These are phyloP conservation scores for Peronospora destructor DNA, from an alignment of 352 stramenopile species.

Conservation along the genomic window DNA sequence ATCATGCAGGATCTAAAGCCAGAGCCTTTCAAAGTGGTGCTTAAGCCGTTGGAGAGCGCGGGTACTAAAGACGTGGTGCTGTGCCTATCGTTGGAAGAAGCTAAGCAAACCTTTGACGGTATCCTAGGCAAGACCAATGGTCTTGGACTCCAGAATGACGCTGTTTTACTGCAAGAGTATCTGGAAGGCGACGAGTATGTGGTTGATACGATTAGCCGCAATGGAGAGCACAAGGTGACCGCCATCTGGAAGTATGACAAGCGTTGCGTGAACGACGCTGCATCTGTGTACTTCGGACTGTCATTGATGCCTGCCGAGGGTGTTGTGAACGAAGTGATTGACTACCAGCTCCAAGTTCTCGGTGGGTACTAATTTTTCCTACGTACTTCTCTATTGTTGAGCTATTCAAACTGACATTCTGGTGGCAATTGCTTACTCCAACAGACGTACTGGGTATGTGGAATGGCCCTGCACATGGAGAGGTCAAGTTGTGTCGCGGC, in stretches of 20 bases:
- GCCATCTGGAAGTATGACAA: constrained; percentile 98
- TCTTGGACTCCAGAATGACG: constrained; percentile 79
- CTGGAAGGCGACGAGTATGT: constrained; percentile 94
- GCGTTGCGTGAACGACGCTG: constrained; percentile 88
- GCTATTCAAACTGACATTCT: constrained; percentile 1
- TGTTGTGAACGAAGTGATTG: constrained; percentile 73
- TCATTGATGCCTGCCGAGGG: constrained; percentile 63
- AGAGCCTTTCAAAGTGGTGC: constrained; percentile 74
- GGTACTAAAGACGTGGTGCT: constrained; percentile 79
- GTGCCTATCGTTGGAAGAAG: constrained; percentile 67
- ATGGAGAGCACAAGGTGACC: constrained; percentile 91
- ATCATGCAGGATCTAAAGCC: constrained; percentile 57
- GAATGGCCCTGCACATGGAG: constrained; percentile 70
- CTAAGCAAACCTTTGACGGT: constrained; percentile 67
- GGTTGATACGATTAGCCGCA: constrained; percentile 91
- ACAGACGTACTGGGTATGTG: constrained; percentile 60
- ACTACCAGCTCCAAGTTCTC: constrained; percentile 78
- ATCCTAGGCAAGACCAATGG: constrained; percentile 86
- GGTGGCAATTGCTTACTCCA: background rate
- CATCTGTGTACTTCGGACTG: constrained; percentile 92
- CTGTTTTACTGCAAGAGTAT: constrained; percentile 90
- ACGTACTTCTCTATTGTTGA: background rate
- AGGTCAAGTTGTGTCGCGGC: constrained; percentile 81
- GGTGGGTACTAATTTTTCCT: constrained; percentile 16
- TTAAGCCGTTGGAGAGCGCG: constrained; percentile 87